Percentiles rank a stretch among this genome's conserved stretches.
Evolutionary conservation across 805 yeast species (phyloP).

Genomic region (Monosporozyma servazzii): DNA sequence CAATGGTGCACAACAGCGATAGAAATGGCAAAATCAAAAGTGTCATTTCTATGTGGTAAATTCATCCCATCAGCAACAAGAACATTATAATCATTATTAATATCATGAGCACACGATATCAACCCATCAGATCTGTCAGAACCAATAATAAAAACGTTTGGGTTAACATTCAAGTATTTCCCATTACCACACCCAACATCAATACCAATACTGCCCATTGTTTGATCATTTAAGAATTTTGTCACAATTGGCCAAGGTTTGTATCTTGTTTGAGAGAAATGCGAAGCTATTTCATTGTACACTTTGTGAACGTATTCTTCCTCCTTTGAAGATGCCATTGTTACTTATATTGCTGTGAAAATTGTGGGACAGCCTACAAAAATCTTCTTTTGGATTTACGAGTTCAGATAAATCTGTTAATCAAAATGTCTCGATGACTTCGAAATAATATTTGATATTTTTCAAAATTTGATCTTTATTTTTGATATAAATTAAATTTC

Average conservation of each 20-base stretch:
- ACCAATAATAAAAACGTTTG: constrained; percentile 61
- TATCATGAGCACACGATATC: constrained; percentile 49
- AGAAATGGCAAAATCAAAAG: constrained; percentile 77
- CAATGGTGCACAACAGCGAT: constrained; percentile 96
- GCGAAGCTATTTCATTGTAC: constrained; percentile 85
- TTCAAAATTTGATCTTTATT: neutral
- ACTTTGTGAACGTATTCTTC: constrained; percentile 80
- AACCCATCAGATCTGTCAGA: constrained; percentile 64
- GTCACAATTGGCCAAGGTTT: constrained; percentile 97
- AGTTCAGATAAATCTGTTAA: neutral
- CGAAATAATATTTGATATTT: neutral
- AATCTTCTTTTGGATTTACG: neutral
- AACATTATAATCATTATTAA: constrained; percentile 38
- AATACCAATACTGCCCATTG: constrained; percentile 59
- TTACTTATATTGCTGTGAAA: neutral
- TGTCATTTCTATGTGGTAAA: constrained; percentile 43
- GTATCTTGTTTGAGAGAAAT: constrained; percentile 87
- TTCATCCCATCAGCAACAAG: constrained; percentile 74
- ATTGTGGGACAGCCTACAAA: too few relatives aligned
- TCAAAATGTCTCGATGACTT: neutral
- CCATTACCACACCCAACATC: constrained; percentile 99
- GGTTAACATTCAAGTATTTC: constrained; percentile 70
- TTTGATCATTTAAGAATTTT: constrained; percentile 43
- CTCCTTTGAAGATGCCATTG: constrained; percentile 43
- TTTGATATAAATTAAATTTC: too few relatives aligned